phyloP scores from a whole-genome alignment of 805 yeast genomes.

The Candida silvicultrix region DNA sequence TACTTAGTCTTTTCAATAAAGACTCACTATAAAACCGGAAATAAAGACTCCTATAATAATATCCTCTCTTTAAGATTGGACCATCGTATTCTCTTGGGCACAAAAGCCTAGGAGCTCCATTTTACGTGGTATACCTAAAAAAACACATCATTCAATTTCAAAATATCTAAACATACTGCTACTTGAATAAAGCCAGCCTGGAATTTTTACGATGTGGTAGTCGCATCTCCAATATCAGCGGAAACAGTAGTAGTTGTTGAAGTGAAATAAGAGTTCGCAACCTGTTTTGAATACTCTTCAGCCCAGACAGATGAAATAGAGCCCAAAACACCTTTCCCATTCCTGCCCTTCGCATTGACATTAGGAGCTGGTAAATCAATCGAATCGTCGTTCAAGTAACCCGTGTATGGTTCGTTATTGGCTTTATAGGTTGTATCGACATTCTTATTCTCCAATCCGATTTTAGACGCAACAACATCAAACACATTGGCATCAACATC shows the following conservation, averaged over 20 bases:
- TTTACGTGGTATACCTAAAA: no score
- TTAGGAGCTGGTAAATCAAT: slow-evolving; percentile 31
- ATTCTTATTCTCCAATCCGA: slow-evolving; percentile 23
- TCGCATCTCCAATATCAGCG: neutral
- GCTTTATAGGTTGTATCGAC: slow-evolving; percentile 28
- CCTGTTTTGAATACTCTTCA: slow-evolving; percentile 20
- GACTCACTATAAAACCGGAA: no score
- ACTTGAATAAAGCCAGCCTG: no score
- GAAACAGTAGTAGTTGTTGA: slow-evolving; percentile 25
- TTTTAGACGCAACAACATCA: slow-evolving; percentile 31
- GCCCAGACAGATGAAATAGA: slow-evolving; percentile 29
- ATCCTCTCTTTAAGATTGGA: no score
- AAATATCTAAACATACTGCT: no score
- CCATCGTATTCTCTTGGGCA: no score
- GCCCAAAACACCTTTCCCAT: slow-evolving; percentile 28
- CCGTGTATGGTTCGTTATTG: slow-evolving; percentile 27
- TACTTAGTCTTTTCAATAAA: no score
- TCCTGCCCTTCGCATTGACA: slow-evolving; percentile 26
- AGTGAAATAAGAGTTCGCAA: slow-evolving; percentile 23
- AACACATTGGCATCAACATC: slow-evolving; percentile 47
- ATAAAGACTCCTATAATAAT: no score
- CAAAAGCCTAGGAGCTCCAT: no score
- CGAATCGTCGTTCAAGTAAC: slow-evolving; percentile 25
- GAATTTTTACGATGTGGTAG: no score
- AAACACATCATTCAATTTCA: no score